Conservation (phyloP, 2,329 filamentous ascomycete species). For the Colletotrichum australisinense region DNA sequence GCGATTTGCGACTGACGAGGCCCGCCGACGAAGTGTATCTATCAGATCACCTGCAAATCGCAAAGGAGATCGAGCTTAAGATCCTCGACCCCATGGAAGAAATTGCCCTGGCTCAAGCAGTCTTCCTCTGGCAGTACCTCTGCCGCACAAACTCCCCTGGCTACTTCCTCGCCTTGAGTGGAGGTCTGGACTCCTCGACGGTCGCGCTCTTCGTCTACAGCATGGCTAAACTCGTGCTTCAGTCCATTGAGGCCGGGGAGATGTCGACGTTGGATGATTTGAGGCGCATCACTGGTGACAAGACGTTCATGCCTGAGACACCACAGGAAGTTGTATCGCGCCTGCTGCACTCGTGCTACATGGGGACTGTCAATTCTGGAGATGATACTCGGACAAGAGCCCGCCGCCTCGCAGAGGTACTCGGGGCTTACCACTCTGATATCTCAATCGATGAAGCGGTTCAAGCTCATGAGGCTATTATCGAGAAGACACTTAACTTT, state of each 20-base stretch:
- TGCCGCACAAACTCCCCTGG: slow-evolving; percentile 58
- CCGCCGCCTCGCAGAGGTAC: slow-evolving; percentile 54
- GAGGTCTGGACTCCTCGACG: slow-evolving; percentile 35
- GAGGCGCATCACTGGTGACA: slow-evolving; percentile 40
- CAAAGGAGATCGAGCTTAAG: slow-evolving; percentile 32
- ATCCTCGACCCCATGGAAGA: slow-evolving; percentile 44
- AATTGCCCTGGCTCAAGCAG: slow-evolving; percentile 41
- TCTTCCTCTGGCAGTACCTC: slow-evolving; percentile 67
- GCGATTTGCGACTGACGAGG: slow-evolving; percentile 37
- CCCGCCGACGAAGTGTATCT: slow-evolving; percentile 41
- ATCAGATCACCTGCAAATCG: slow-evolving; percentile 42
- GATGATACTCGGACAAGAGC: slow-evolving; percentile 66
- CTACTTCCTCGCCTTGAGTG: slow-evolving; percentile 63
- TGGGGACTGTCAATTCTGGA: slow-evolving; percentile 71
- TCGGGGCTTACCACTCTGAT: not conserved
- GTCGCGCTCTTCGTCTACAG: slow-evolving; percentile 47
- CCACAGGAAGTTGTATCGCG: slow-evolving; percentile 65
- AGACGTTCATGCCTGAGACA: slow-evolving; percentile 55
- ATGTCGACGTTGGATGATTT: slow-evolving; percentile 41
- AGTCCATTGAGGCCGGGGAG: slow-evolving; percentile 57
- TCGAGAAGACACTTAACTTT: not conserved
- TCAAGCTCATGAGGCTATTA: not conserved
- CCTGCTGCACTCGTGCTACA: slow-evolving; percentile 61
- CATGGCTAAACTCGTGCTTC: slow-evolving; percentile 68
- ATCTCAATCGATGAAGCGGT: slow-evolving; percentile 27